phyloP scores from a whole-genome alignment of 176 grass and related monocot genomes.

The Musa acuminata region DNA sequence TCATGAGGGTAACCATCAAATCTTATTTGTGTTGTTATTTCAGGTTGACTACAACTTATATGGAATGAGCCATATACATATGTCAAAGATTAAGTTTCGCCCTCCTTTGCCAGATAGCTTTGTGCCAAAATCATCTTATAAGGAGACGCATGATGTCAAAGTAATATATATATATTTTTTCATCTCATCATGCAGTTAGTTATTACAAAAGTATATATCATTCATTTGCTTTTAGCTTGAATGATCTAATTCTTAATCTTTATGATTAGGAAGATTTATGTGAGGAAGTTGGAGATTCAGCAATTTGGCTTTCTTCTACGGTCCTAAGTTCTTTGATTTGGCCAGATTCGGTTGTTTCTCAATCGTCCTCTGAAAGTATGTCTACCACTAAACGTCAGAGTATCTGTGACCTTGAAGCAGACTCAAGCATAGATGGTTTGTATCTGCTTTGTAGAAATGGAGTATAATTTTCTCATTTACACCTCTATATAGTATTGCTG shows the following conservation, averaged over 20 bases:
- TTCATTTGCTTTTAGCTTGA: constrained; percentile 7
- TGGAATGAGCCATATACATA: constrained; percentile 94
- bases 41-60: constrained; percentile 95
- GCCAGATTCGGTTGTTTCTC: constrained; percentile 28
- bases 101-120: constrained; percentile 69
- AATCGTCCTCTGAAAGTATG: constrained; percentile 17
- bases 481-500: neutral
- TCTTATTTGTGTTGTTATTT: constrained; percentile 32
- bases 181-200: constrained; percentile 1
- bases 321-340: constrained; percentile 50
- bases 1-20: constrained; percentile 11
- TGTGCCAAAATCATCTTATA: constrained; percentile 29
- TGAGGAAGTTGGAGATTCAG: constrained; percentile 30
- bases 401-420: constrained; percentile 82
- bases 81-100: constrained; percentile 78
- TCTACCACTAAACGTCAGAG: constrained; percentile 45
- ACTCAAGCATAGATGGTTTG: constrained; percentile 68
- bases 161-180: constrained; percentile 11
- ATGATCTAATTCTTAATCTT: constrained; percentile 2
- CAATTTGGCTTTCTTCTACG: constrained; percentile 76
- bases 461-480: constrained; percentile 21
- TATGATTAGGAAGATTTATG: constrained; percentile 47
- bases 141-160: constrained; percentile 24
- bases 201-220: neutral
- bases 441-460: neutral